Conservation (phyloP, 129 eudicot genomes). For the Tagetes erecta region DNA sequence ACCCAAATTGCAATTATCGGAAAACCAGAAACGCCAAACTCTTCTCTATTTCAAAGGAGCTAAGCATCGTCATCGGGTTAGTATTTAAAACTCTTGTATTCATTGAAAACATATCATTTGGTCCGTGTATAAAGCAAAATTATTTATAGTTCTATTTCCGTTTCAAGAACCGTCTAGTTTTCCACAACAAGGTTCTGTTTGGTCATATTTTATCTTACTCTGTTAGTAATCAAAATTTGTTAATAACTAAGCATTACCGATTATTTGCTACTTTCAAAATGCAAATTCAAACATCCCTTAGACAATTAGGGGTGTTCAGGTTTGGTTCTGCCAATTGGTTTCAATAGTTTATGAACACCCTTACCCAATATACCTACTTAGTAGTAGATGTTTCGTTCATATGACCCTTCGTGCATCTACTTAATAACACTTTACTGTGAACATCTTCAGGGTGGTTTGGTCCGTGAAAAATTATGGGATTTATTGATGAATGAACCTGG, state of each 20-base stretch:
- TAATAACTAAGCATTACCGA: background rate
- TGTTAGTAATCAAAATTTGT: background rate
- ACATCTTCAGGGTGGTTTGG: slow-evolving; percentile 68
- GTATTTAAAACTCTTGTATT: slow-evolving; percentile 23
- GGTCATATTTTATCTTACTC: background rate
- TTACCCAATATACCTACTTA: background rate
- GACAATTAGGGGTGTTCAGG: background rate
- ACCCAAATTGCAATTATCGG: slow-evolving; percentile 56
- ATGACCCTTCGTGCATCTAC: background rate
- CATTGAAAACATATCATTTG: background rate
- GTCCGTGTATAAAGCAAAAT: background rate
- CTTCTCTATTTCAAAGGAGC: slow-evolving; percentile 97
- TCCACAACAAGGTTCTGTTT: background rate
- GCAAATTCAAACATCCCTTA: background rate
- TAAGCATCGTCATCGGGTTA: slow-evolving; percentile 94
- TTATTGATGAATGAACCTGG: slow-evolving; percentile 55
- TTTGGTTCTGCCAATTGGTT: too few relatives aligned
- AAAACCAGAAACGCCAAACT: slow-evolving; percentile 58
- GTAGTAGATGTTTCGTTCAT: background rate
- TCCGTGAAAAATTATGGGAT: slow-evolving; percentile 93
- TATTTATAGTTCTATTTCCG: background rate
- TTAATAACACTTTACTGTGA: background rate
- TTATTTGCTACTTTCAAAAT: background rate
- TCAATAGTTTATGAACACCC: background rate
- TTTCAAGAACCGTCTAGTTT: background rate